Evolutionary conservation across 2,329 filamentous ascomycete species (phyloP).

Genomic region (Microdochium paspali): DNA sequence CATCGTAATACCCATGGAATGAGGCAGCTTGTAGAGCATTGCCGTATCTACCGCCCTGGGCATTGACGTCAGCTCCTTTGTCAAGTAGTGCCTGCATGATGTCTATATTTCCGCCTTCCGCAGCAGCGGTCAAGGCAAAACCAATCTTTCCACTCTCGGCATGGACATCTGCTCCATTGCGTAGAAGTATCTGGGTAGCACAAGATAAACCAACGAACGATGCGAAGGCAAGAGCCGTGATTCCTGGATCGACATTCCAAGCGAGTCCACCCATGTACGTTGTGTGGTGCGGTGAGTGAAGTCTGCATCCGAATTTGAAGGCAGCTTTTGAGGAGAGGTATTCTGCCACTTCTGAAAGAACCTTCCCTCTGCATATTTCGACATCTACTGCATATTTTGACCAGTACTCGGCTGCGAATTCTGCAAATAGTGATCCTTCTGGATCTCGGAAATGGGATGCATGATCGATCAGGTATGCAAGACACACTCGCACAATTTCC

Average conservation of each 20-base stretch:
- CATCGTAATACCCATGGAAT: constrained; percentile 2
- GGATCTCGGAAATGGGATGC: neutral
- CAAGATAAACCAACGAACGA: constrained; percentile 7
- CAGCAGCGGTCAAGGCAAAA: constrained; percentile 8
- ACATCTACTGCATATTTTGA: constrained; percentile 4
- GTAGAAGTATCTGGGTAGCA: constrained; percentile 8
- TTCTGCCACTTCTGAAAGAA: neutral
- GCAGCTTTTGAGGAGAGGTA: constrained; percentile 1
- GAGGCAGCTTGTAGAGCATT: constrained; percentile 9
- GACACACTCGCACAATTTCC: constrained; percentile 10
- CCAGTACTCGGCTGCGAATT: constrained; percentile 14
- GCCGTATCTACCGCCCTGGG: constrained; percentile 2
- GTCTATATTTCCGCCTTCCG: constrained; percentile 3
- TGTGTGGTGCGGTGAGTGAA: neutral
- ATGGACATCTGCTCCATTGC: constrained; percentile 9
- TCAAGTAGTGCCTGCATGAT: constrained; percentile 8
- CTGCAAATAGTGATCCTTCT: constrained; percentile 6
- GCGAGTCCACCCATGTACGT: neutral
- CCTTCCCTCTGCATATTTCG: constrained; percentile 4
- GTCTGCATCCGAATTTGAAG: neutral
- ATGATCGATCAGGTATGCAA: constrained; percentile 13
- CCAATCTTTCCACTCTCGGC: constrained; percentile 4
- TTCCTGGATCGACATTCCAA: neutral
- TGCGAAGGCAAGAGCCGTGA: constrained; percentile 8
- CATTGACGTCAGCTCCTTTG: constrained; percentile 6